Evolutionary conservation across 331 rosid species (phyloP), one percentile per base, ranked within the genome.

Genomic region (Malus hybrid): DNA sequence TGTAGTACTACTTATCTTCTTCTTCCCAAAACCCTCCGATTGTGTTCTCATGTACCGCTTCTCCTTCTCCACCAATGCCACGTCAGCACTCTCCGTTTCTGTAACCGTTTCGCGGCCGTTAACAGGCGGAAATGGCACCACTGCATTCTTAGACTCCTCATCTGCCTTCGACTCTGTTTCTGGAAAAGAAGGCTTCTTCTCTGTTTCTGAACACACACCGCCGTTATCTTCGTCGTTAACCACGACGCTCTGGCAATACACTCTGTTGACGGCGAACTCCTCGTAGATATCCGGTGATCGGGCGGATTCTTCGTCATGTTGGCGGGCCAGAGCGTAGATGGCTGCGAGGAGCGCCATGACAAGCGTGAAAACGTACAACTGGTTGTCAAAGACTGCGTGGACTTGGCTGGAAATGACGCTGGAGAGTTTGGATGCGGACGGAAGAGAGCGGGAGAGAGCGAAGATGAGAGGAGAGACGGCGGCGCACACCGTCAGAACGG

Each of bases 321-420:
- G 6, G 54, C 54, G 55, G 85, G 93, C 85, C 52, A 85, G 76
- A 11, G 71, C 46, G 71, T 80, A 93, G 65, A 92, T 76, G 55
- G 70, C 52, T 76, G 86, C 50, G 27, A 93, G 71, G 15, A 91
- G 71, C 22, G 73, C 71, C 50, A 87, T 79, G 24, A 81, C 73
- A 52, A 91, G 67, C 7, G 84, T 14, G 57, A 90, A 90, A 4
- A 81, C 88, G 44, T 56, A 87, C 83, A 89, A 66, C 14, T 86
- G 75, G 79, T 83, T 75, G 32, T 70, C 70, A 64, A 88, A 70
- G 61, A 85, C 36, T 11, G 78, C 20, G 10, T 75, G 18, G 1
- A 78, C 20, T 6, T 61, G 2, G 27, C 76, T 19, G 77, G 61
- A 64, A 9, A 69, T 9, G 36, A n/a, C 61, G 6, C 19, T 32